Conservation (phyloP, 257 asterid species). For the Solanum pimpinellifolium region DNA sequence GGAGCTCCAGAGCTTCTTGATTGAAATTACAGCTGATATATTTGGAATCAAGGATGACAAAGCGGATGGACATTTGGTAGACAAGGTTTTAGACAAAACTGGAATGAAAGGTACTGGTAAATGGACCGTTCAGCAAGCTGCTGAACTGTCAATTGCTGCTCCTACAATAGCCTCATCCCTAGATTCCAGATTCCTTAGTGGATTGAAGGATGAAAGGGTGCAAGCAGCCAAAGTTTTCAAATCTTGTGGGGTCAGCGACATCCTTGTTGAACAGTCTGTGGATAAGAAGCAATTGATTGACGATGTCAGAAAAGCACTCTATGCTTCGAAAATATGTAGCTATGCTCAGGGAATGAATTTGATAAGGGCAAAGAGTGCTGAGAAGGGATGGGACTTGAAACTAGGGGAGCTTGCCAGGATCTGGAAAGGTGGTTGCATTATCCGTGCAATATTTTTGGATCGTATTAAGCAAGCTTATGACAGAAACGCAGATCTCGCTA, state of each 20-base stretch:
- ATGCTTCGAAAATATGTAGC: slow-evolving; percentile 84
- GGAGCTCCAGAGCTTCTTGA: slow-evolving; percentile 90
- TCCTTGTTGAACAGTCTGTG: slow-evolving; percentile 43
- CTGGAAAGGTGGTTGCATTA: slow-evolving; percentile 97
- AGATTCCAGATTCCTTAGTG: slow-evolving; percentile 92
- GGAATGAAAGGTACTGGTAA: slow-evolving; percentile 99
- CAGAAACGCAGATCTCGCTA: slow-evolving; percentile 73
- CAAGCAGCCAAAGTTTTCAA: slow-evolving; percentile 80
- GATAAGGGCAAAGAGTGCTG: slow-evolving; percentile 82
- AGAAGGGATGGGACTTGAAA: slow-evolving; percentile 81
- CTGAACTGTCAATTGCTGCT: slow-evolving; percentile 85
- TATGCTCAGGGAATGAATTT: slow-evolving; percentile 96
- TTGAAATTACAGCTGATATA: slow-evolving; percentile 91
- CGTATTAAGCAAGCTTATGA: slow-evolving; percentile 92
- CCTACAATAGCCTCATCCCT: slow-evolving; percentile 93
- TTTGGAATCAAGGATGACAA: slow-evolving; percentile 89
- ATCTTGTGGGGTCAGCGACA: slow-evolving; percentile 52
- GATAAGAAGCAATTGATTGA: slow-evolving; percentile 60
- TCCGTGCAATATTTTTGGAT: slow-evolving; percentile 91
- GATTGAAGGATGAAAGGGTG: slow-evolving; percentile 78
- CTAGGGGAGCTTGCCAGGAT: slow-evolving; percentile 92
- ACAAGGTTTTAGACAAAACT: slow-evolving; percentile 90
- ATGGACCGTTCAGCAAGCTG: slow-evolving; percentile 98
- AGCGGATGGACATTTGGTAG: slow-evolving; percentile 73
- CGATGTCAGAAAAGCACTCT: slow-evolving; percentile 80